Percentiles rank a stretch among this genome's conserved stretches.
These are phyloP conservation scores for Paulownia fortunei DNA, from an alignment of 257 asterid genomes.

Conservation along the genomic window DNA sequence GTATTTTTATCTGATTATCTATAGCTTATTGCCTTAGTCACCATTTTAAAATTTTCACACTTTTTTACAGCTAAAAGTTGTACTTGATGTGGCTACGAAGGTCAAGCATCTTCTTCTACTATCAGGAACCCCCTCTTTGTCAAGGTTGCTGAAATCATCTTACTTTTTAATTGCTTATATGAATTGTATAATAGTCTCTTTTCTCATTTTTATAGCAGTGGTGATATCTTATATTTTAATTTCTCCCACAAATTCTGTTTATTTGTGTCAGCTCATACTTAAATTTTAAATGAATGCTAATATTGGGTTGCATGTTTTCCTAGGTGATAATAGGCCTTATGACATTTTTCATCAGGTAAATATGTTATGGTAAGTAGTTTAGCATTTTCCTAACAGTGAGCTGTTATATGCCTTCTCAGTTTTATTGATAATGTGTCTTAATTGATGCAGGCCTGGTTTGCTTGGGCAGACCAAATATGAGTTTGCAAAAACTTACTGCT, in stretches of 20 bases:
- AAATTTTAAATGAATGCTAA: constrained; percentile 38
- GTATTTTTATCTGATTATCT: not conserved
- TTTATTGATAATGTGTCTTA: constrained; percentile 34
- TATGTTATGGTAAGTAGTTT: constrained; percentile 78
- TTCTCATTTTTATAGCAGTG: not conserved
- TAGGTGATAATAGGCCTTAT: constrained; percentile 93
- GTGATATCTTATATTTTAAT: not conserved
- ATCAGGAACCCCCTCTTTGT: constrained; percentile 98
- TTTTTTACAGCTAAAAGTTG: constrained; percentile 63
- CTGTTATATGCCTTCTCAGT: constrained; percentile 18
- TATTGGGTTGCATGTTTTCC: constrained; percentile 47
- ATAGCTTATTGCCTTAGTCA: not conserved
- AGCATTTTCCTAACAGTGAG: constrained; percentile 27
- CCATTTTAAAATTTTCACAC: constrained; percentile 11
- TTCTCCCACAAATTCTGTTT: constrained; percentile 19
- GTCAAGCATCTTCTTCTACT: constrained; percentile 84
- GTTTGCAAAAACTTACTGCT: constrained; percentile 84
- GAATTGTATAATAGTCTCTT: not conserved
- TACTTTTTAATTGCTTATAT: not conserved
- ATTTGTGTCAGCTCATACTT: constrained; percentile 19
- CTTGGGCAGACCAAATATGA: constrained; percentile 92
- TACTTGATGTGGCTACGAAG: constrained; percentile 75
- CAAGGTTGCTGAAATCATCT: constrained; percentile 70
- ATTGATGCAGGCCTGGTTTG: constrained; percentile 85
- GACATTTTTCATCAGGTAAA: constrained; percentile 98